Evolutionary conservation across 768 basidiomycete genomes (phyloP).

Genomic region (Tylopilus rubrobrunneus): DNA sequence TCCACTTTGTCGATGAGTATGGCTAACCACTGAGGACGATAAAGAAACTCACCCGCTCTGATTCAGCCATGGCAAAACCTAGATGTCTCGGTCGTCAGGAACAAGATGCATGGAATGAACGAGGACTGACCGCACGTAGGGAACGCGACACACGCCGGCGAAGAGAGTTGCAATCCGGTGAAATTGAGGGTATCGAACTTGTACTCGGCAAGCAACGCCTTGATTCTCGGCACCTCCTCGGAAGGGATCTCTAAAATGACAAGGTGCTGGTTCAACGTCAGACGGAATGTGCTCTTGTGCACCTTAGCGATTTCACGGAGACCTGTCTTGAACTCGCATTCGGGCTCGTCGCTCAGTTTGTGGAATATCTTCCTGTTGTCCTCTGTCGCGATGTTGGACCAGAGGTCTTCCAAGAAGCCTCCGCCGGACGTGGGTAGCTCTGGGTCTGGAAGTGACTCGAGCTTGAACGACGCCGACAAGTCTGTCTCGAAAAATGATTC

Average conservation of each 20-base stretch:
- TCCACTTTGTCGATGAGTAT: constrained; percentile 93
- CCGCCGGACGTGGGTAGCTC: constrained; percentile 57
- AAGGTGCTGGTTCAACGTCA: constrained; percentile 95
- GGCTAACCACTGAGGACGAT: constrained; percentile 65
- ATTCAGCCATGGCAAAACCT: constrained; percentile 78
- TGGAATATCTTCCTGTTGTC: constrained; percentile 94
- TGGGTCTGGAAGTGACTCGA: constrained; percentile 66
- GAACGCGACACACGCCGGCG: constrained; percentile 96
- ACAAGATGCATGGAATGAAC: no score
- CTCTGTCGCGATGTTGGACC: constrained; percentile 87
- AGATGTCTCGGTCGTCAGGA: neutral
- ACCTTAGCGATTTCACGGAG: constrained; percentile 89
- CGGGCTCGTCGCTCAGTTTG: constrained; percentile 89
- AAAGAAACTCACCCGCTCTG: constrained; percentile 49
- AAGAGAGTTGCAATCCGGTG: constrained; percentile 77
- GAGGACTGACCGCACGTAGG: constrained; percentile 73
- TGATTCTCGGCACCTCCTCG: constrained; percentile 73
- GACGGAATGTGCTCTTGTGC: constrained; percentile 90
- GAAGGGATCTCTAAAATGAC: constrained; percentile 78
- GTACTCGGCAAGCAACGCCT: constrained; percentile 74
- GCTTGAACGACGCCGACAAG: constrained; percentile 80
- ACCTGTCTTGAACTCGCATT: constrained; percentile 89
- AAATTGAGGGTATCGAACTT: constrained; percentile 84
- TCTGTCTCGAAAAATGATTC: constrained; percentile 97
- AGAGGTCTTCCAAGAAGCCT: constrained; percentile 76